Percentiles rank a stretch among this genome's conserved stretches.
phyloP scores from a whole-genome alignment of 1,284 basidiomycete species.

The Ceratobasidium sp. region DNA sequence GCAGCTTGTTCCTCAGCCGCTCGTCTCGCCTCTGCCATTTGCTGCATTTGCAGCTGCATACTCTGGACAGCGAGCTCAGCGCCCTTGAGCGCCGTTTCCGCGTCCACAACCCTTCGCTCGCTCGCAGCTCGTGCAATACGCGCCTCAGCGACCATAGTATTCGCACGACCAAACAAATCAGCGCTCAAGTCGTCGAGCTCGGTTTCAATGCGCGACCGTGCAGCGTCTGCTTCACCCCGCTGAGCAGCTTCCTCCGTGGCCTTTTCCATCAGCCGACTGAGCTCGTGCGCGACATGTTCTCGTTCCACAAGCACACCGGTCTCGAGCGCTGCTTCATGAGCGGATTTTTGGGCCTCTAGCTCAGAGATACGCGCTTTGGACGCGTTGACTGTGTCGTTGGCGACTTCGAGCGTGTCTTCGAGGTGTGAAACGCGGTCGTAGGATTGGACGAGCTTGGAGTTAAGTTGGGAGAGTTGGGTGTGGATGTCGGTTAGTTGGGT shows the following conservation, averaged over 20 bases:
- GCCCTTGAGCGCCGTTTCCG: conserved; percentile 84
- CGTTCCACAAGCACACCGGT: conserved; percentile 95
- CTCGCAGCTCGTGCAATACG: conserved; percentile 80
- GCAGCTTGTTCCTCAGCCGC: conserved; percentile 66
- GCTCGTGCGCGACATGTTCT: conserved; percentile 89
- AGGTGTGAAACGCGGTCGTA: conserved; percentile 94
- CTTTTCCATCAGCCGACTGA: conserved; percentile 93
- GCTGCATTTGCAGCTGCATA: conserved; percentile 90
- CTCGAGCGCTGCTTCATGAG: conserved; percentile 84
- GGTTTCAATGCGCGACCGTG: conserved; percentile 79
- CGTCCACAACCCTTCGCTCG: conserved; percentile 84
- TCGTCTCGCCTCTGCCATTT: conserved; percentile 75
- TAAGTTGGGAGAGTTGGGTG: conserved; percentile 91
- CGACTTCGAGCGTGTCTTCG: conserved; percentile 88
- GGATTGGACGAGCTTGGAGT: conserved; percentile 91
- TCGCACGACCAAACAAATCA: conserved; percentile 87
- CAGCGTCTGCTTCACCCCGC: conserved; percentile 90
- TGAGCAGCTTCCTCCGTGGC: conserved; percentile 94
- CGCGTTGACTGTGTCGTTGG: conserved; percentile 70
- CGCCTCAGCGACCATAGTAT: conserved; percentile 94
- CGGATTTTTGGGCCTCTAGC: conserved; percentile 80
- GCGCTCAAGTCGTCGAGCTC: conserved; percentile 96
- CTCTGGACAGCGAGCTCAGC: conserved; percentile 89
- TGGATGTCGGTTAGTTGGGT: conserved; percentile 87
- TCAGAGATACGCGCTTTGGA: conserved; percentile 75